Percentiles rank a stretch among this genome's conserved stretches.
These are phyloP conservation scores for Cystobasidium sp. DNA, from an alignment of 1,284 basidiomycete genomes.

Conservation along the genomic window DNA sequence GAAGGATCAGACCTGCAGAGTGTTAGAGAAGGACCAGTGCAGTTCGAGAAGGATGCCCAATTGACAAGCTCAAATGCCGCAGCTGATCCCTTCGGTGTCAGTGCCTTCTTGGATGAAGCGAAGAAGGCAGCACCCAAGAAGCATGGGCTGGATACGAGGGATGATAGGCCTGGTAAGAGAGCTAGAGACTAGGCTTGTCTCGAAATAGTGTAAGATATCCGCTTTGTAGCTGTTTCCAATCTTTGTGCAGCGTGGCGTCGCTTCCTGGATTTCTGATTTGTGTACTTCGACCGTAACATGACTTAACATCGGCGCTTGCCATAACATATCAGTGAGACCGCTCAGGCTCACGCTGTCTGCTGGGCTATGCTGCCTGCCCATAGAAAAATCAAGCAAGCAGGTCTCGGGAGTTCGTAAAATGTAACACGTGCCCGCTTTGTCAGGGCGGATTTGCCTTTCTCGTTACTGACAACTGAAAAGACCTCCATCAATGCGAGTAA, in stretches of 20 bases:
- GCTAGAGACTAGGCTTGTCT: conserved; percentile 3
- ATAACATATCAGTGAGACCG: too few relatives aligned
- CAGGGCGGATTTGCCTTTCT: too few relatives aligned
- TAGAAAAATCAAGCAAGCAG: too few relatives aligned
- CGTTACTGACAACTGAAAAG: too few relatives aligned
- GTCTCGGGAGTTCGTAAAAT: too few relatives aligned
- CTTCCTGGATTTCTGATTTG: background rate
- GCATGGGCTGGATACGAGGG: conserved; percentile 60
- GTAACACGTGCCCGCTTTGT: too few relatives aligned
- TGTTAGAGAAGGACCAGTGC: conserved; percentile 84
- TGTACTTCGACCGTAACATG: too few relatives aligned
- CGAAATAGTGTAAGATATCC: background rate
- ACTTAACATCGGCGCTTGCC: too few relatives aligned
- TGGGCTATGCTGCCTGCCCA: too few relatives aligned
- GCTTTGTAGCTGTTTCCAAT: background rate
- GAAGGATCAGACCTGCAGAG: conserved; percentile 84
- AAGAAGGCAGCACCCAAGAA: conserved; percentile 85
- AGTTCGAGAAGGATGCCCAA: conserved; percentile 94
- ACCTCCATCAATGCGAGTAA: background rate
- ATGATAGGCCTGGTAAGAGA: conserved; percentile 28
- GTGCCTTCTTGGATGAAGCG: conserved; percentile 95
- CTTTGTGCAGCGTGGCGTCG: background rate
- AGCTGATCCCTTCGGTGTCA: conserved; percentile 93
- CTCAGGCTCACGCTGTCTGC: too few relatives aligned
- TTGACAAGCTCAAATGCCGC: conserved; percentile 45